Evolutionary conservation across 345 rosid genomes (phyloP).

Genomic region (Tarenaya hassleriana): DNA sequence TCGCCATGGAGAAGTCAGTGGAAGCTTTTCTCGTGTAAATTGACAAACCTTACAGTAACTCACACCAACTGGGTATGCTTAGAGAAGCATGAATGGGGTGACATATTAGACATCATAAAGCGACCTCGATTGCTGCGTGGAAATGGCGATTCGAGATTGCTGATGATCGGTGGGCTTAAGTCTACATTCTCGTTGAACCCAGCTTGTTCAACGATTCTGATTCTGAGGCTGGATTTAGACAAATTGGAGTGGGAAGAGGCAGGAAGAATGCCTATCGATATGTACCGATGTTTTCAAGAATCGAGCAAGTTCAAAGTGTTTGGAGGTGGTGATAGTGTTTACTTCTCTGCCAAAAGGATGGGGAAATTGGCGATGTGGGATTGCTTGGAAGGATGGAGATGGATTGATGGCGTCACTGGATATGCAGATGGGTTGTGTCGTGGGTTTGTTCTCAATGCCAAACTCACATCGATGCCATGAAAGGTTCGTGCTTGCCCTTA

Average conservation of each 20-base stretch:
- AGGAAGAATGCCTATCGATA: slow-evolving; percentile 71
- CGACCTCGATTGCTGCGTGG: slow-evolving; percentile 74
- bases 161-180: slow-evolving; percentile 86
- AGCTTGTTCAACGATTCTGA: slow-evolving; percentile 68
- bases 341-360: slow-evolving; percentile 69
- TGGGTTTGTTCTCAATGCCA: slow-evolving; percentile 68
- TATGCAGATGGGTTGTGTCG: slow-evolving; percentile 61
- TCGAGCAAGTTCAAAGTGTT: slow-evolving; percentile 84
- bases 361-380: slow-evolving; percentile 80
- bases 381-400: slow-evolving; percentile 56
- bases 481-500: slow-evolving; percentile 7
- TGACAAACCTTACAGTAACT: slow-evolving; percentile 27
- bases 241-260: slow-evolving; percentile 90
- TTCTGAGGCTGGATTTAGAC: slow-evolving; percentile 68
- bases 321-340: slow-evolving; percentile 73
- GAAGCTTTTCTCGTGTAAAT: slow-evolving; percentile 63
- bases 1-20: slow-evolving; percentile 88
- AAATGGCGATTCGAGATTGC: slow-evolving; percentile 35
- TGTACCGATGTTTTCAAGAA: slow-evolving; percentile 65
- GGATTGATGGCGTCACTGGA: slow-evolving; percentile 72
- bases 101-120: slow-evolving; percentile 69
- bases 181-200: slow-evolving; percentile 67
- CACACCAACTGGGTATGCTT: slow-evolving; percentile 62
- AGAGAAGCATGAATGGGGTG: slow-evolving; percentile 84
- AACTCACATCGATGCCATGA: slow-evolving; percentile 50